Conservation (phyloP, 345 rosid genomes). For the Brassica juncea region DNA sequence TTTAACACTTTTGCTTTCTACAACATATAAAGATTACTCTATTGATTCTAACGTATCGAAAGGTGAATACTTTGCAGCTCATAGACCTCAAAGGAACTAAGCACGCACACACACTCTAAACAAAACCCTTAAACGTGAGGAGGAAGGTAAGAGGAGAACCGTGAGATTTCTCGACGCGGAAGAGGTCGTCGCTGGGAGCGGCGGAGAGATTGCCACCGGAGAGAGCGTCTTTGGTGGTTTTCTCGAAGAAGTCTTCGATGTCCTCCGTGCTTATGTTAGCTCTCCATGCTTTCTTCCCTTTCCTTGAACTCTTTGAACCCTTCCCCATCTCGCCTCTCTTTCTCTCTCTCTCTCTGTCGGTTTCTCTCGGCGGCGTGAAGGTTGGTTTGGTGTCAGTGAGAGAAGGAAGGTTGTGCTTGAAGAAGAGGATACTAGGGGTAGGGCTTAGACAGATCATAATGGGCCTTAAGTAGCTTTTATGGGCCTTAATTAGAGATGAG, state of each 20-base stretch:
- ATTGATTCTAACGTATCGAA: not conserved
- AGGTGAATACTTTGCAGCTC: slow-evolving; percentile 8
- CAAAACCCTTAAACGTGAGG: not conserved
- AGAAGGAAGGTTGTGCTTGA: not conserved
- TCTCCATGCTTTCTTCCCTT: slow-evolving; percentile 97
- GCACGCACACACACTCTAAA: not conserved
- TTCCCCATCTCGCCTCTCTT: slow-evolving; percentile 59
- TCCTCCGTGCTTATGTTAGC: slow-evolving; percentile 89
- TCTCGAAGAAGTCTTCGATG: slow-evolving; percentile 67
- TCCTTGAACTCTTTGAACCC: slow-evolving; percentile 70
- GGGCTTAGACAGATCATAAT: slow-evolving; percentile 20
- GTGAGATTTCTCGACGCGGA: slow-evolving; percentile 70
- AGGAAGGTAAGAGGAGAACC: slow-evolving; percentile 38
- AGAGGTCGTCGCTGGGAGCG: slow-evolving; percentile 66
- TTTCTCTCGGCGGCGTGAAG: slow-evolving; percentile 30
- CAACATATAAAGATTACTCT: not conserved
- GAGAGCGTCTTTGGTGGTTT: slow-evolving; percentile 79
- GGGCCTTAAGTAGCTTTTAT: slow-evolving; percentile 31
- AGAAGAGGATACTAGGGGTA: slow-evolving; percentile 9
- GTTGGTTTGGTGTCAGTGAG: not conserved
- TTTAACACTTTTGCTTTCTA: not conserved
- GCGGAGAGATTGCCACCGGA: slow-evolving; percentile 80
- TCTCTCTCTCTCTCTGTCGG: not conserved
- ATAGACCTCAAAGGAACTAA: not conserved
- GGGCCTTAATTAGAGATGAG: slow-evolving; percentile 8